Conservation (phyloP, 202 grass and related monocot species). For the Digitaria exilis region DNA sequence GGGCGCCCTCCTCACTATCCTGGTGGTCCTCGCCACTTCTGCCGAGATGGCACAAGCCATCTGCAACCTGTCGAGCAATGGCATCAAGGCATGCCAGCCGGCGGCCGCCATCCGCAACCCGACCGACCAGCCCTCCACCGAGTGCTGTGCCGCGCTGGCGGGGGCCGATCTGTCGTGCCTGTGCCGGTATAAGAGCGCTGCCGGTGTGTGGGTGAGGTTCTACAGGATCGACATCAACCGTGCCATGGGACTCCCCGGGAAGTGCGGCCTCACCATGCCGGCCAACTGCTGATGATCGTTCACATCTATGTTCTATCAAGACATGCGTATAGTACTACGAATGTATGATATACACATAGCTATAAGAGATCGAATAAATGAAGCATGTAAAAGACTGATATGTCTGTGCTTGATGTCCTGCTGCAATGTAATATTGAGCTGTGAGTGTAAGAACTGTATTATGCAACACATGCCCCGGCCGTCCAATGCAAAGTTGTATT, state of each 20-base stretch:
- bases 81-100: slow-evolving; percentile 33
- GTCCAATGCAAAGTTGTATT: neutral
- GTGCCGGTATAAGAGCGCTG: slow-evolving; percentile 35
- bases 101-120: slow-evolving; percentile 42
- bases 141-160: slow-evolving; percentile 33
- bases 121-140: slow-evolving; percentile 15
- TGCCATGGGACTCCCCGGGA: slow-evolving; percentile 22
- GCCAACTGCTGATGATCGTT: slow-evolving; percentile 20
- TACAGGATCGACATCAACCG: slow-evolving; percentile 42
- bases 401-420: neutral
- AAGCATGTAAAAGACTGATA: neutral
- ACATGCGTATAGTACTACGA: neutral
- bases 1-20: neutral
- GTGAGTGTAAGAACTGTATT: neutral
- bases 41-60: slow-evolving; percentile 14
- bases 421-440: neutral
- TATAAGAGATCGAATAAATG: neutral
- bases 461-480: neutral
- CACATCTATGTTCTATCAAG: too few species aligned
- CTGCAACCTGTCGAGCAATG: slow-evolving; percentile 33
- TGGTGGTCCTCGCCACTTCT: slow-evolving; percentile 4
- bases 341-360: neutral
- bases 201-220: slow-evolving; percentile 28
- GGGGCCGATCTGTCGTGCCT: slow-evolving; percentile 35
- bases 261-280: slow-evolving; percentile 26